These are phyloP conservation scores for Psidium guajava DNA, from an alignment of 345 rosid species.

Conservation along the genomic window DNA sequence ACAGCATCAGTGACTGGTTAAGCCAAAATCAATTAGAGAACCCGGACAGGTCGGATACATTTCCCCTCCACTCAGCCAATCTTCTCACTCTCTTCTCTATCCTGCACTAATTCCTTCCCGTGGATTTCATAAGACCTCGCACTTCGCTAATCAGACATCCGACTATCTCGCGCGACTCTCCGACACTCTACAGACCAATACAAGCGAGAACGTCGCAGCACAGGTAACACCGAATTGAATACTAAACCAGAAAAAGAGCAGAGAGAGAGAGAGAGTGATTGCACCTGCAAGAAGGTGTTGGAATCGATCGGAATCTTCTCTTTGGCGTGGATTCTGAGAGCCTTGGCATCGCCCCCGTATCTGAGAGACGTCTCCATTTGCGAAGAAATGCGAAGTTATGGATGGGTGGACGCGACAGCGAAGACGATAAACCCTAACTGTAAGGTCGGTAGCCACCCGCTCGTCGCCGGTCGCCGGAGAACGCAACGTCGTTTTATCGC, in stretches of 20 bases:
- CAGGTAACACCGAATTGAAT: not conserved
- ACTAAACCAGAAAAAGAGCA: not conserved
- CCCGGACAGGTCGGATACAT: not conserved
- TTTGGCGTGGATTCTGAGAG: slow-evolving; percentile 78
- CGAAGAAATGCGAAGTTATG: not conserved
- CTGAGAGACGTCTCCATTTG: slow-evolving; percentile 84
- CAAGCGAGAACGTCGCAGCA: not conserved
- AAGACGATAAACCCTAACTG: not conserved
- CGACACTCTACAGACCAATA: not conserved
- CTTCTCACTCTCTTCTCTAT: not conserved
- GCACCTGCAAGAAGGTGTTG: slow-evolving; percentile 67
- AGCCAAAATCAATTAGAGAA: not conserved
- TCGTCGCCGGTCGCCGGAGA: not conserved
- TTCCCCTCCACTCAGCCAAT: not conserved
- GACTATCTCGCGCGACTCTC: not conserved
- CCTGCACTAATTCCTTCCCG: not conserved
- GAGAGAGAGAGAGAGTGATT: not conserved
- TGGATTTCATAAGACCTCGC: not conserved
- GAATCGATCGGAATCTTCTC: slow-evolving; percentile 57
- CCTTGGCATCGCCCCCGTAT: slow-evolving; percentile 38
- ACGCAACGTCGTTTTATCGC: not conserved
- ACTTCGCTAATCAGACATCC: not conserved
- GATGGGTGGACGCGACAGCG: not conserved
- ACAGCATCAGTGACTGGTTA: not conserved
- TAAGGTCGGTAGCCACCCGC: not conserved